These are phyloP conservation scores for Hypoxylon crocopeplum DNA, from an alignment of 495 filamentous ascomycete species.

Conservation along the genomic window DNA sequence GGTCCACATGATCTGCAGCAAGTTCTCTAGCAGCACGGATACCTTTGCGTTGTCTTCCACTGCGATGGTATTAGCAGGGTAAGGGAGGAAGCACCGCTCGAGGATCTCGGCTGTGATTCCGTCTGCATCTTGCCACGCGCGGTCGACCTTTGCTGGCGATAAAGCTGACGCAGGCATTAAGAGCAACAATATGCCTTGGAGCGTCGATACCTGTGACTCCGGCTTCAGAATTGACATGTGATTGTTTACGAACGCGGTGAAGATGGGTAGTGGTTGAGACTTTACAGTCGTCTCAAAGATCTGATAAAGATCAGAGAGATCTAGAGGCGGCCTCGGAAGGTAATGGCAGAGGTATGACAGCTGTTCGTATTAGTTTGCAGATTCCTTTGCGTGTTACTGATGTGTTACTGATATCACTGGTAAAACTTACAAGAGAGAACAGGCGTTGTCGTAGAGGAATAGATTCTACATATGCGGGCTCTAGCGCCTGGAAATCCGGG, in stretches of 20 bases:
- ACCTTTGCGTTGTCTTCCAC: slow-evolving; percentile 81
- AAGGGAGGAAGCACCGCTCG: slow-evolving; percentile 74
- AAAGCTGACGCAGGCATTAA: slow-evolving; percentile 68
- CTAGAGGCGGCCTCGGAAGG: slow-evolving; percentile 48
- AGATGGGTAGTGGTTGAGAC: slow-evolving; percentile 70
- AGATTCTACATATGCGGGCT: slow-evolving; percentile 60
- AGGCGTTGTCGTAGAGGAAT: slow-evolving; percentile 69
- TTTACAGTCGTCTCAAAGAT: slow-evolving; percentile 69
- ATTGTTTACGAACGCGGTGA: slow-evolving; percentile 72
- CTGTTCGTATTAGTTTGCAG: slow-evolving; percentile 15
- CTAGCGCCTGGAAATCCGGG: slow-evolving; percentile 32
- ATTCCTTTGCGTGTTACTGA: too few relatives aligned
- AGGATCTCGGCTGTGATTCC: slow-evolving; percentile 66
- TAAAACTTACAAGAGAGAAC: slow-evolving; percentile 50
- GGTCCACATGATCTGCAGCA: slow-evolving; percentile 66
- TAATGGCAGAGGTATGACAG: slow-evolving; percentile 40
- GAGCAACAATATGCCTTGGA: slow-evolving; percentile 67
- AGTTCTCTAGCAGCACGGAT: slow-evolving; percentile 73
- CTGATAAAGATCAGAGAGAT: slow-evolving; percentile 71
- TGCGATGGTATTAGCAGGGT: slow-evolving; percentile 66
- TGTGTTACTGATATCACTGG: not conserved
- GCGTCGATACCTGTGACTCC: slow-evolving; percentile 64
- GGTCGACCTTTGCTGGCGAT: slow-evolving; percentile 49
- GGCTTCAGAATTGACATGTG: slow-evolving; percentile 52
- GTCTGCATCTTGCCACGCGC: slow-evolving; percentile 43